Percentiles rank a stretch among this genome's conserved stretches.
phyloP scores from a whole-genome alignment of 768 basidiomycete species.

The Cubamyces lactineus region DNA sequence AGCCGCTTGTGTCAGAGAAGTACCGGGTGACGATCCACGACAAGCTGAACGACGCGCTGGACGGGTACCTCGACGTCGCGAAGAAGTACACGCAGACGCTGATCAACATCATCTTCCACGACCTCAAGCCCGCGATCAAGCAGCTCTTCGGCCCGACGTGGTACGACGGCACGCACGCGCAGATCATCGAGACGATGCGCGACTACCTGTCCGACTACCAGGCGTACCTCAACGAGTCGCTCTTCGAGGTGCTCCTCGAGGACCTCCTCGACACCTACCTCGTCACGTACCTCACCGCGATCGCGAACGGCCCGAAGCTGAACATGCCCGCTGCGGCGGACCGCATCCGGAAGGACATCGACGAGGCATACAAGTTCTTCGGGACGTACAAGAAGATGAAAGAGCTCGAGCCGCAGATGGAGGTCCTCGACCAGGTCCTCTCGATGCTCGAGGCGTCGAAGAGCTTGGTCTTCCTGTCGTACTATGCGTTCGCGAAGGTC shows the following conservation, averaged over 20 bases:
- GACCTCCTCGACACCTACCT: conserved; percentile 92
- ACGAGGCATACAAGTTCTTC: conserved; percentile 81
- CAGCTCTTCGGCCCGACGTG: conserved; percentile 80
- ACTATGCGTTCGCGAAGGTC: conserved; percentile 90
- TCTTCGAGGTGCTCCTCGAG: conserved; percentile 90
- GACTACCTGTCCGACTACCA: conserved; percentile 98
- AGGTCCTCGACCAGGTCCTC: conserved; percentile 83
- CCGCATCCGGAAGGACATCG: conserved; percentile 81
- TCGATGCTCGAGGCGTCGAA: conserved; percentile 84
- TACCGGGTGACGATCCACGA: conserved; percentile 84
- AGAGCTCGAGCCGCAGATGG: conserved; percentile 83
- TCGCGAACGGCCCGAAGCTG: conserved; percentile 83
- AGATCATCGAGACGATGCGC: conserved; percentile 92
- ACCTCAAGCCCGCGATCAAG: conserved; percentile 86
- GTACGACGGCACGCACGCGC: conserved; percentile 89
- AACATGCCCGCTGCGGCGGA: conserved; percentile 85
- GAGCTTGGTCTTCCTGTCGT: conserved; percentile 89
- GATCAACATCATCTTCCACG: conserved; percentile 94
- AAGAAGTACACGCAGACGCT: conserved; percentile 96
- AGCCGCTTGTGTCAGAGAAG: conserved; percentile 91
- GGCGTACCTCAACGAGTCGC: conserved; percentile 83
- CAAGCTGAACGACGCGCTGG: conserved; percentile 92
- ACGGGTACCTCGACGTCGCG: conserved; percentile 97
- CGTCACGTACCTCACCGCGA: conserved; percentile 84
- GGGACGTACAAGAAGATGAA: conserved; percentile 71